Base-by-base conservation (phyloP, 2,329 filamentous ascomycete species). In the Cadophora sp. region DNA sequence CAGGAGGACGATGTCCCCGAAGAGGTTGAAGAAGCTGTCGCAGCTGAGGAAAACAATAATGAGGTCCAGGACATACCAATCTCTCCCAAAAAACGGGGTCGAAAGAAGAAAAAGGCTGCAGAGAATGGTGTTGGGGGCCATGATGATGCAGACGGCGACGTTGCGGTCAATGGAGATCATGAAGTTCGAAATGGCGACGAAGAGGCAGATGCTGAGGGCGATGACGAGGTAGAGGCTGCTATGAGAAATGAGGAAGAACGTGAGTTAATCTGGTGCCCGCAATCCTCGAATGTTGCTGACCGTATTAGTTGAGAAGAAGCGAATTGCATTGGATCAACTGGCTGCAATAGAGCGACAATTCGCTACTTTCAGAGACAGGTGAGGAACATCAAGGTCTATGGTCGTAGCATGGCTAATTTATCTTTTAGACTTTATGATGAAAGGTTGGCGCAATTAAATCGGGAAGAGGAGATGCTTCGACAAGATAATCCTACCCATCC, bases 321-420 rank as follows among this genome's bases (percentile, higher is more conserved):
- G 89, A 76, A 87, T 87, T 40, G 94, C 94, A 0, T 90, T 94
- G 77, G 92, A 94, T 66, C 89, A 93, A 73, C 86, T 97, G 74
- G 85, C 88, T 22, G 87, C 88, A 22, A 91, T 99, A 53, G 95
- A 98, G 78, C 91, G 91, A 78, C 92, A 96, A 77, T 99, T 99
- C 81, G 89, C 91, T 68, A 87, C 91, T 22, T 92, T 98, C 76
- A 88, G 94, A 75, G 94, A 94, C 72, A 90, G 89, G 90, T 92
- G 78, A 74, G 85, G 80, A 59, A 19, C 61, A 37, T 1, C 14
- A 56, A n/a, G 12, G n/a, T 64, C 46, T 26, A 27, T 11, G 16
- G 26, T 11, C 29, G 40, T n/a, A 24, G 51, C 22, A 50, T 66
- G 64, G 37, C 72, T 78, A 71, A 80, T 63, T 31, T 19, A 7